Evolutionary conservation across 352 stramenopile species (phyloP).

Genomic region (Pythium biforme): DNA sequence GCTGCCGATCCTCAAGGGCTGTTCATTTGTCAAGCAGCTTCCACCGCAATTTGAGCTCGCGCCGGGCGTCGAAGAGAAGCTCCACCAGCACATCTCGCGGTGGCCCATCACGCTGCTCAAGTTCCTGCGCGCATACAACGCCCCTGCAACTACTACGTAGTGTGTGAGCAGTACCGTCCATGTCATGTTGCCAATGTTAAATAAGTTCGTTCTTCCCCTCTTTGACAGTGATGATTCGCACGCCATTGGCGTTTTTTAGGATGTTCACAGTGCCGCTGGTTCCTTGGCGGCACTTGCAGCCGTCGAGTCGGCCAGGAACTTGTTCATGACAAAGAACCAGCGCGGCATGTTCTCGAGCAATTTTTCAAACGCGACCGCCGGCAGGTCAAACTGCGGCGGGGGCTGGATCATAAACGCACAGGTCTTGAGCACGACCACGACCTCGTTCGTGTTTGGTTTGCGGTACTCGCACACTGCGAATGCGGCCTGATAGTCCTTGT

Average conservation of each 20-base stretch:
- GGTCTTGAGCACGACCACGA: slow-evolving; percentile 24
- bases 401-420: slow-evolving; percentile 16
- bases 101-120: slow-evolving; percentile 21
- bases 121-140: slow-evolving; percentile 13
- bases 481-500: slow-evolving; percentile 32
- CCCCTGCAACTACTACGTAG: background rate
- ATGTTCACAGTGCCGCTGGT: background rate
- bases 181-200: background rate
- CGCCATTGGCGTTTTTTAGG: background rate
- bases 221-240: background rate
- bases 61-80: slow-evolving; percentile 10
- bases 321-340: slow-evolving; percentile 12
- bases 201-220: background rate
- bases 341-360: slow-evolving; percentile 18
- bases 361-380: slow-evolving; percentile 9
- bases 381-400: slow-evolving; percentile 13
- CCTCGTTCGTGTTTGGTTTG: background rate
- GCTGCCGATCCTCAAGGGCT: slow-evolving; percentile 12
- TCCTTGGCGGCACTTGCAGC: background rate
- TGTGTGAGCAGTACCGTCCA: background rate
- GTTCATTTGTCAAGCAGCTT: slow-evolving; percentile 16
- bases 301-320: slow-evolving; percentile 14
- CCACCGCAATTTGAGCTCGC: slow-evolving; percentile 15
- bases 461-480: slow-evolving; percentile 12
- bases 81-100: slow-evolving; percentile 17